Evolutionary conservation across 2,329 filamentous ascomycete genomes (phyloP), one percentile per base, ranked within the genome.

Genomic region (Pseudocercospora fuligena): DNA sequence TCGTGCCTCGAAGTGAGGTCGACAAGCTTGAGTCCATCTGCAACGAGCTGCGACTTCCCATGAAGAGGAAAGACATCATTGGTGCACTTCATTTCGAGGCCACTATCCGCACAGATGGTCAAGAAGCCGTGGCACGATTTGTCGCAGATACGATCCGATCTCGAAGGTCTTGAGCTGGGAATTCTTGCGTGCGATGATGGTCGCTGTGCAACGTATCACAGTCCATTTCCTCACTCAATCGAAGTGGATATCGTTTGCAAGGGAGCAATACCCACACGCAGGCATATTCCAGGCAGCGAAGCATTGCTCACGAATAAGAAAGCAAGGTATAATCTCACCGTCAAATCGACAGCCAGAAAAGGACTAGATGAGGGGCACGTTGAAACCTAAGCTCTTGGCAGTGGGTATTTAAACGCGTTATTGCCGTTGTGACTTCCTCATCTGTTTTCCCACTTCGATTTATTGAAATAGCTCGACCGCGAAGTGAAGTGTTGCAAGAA

Each of bases 1-100:
- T 89, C 1, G 88, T 89, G 16, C 87, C 87, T 0, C 74, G 85
- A n/a, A 79, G 82, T 16, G 88, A 90, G 73, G 85, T 85, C 2
- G 77, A 81, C 33, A 80, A 84, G 61, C 86, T 90, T 74, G 81
- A 84, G 9, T 75, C 77, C 47, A 61, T 80, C 16, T 82, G 81
- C 36, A 73, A 65, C 6, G 72, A 76, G 1, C 62, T 80, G 1
- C 69, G 72, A 0, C 59, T 85, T 5, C 67, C 77, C 0, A 76
- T 82, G 4, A 65, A 77, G 51, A 72, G 80, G 25, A 78, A 77
- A 60, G 74, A 79, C 31, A 79, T 87, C 0, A 62, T 73, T 0
- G 82, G 81, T 2, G 84, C 85, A 3, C 74, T 86, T 73, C 85
- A 87, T 72, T 84, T 79, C 4, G 82, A 87, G 61, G 80, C 80